Conservation (phyloP, 2,329 filamentous ascomycete species). For the Diaporthe sp. region DNA sequence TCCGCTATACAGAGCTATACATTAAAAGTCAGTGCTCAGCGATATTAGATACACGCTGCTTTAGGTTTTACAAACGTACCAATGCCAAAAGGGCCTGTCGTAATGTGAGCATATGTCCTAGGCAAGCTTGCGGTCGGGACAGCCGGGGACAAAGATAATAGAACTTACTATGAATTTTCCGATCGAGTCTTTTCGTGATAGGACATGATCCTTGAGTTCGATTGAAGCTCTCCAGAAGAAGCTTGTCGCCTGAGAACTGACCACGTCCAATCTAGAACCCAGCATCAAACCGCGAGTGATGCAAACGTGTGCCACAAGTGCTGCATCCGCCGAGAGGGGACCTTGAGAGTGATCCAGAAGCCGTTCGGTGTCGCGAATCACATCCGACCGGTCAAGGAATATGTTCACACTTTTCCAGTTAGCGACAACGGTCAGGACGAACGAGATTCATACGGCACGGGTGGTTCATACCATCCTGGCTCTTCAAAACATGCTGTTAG, state of each 20-base stretch:
- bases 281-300: background rate
- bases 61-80: background rate
- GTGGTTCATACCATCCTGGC: background rate
- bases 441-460: background rate
- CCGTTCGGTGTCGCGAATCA: background rate
- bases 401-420: background rate
- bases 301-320: background rate
- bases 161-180: background rate
- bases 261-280: background rate
- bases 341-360: background rate
- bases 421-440: background rate
- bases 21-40: background rate
- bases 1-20: background rate
- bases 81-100: background rate
- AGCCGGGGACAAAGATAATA: background rate
- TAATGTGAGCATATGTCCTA: background rate
- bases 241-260: too few species aligned
- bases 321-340: background rate
- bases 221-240: background rate
- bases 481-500: background rate
- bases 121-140: background rate
- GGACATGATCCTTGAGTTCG: background rate
- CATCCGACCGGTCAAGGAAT: background rate
- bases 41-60: too few species aligned
- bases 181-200: background rate